Conservation (phyloP, 2,329 filamentous ascomycete species). For the Mycosphaerella arachidis region DNA sequence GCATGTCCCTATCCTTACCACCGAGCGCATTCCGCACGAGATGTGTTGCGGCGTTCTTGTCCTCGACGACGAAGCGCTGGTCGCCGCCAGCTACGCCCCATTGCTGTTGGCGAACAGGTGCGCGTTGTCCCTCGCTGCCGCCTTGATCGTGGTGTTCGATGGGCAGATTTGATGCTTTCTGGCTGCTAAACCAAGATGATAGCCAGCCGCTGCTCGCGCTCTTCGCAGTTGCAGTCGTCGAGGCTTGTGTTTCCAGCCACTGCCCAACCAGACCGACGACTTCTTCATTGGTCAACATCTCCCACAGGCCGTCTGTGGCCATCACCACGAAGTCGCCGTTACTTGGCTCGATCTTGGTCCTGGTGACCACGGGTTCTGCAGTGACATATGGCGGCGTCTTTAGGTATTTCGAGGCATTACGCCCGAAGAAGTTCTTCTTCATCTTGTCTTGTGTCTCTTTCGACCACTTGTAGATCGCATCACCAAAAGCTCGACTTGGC, state of each 20-base stretch:
- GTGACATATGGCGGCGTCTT: slow-evolving; percentile 96
- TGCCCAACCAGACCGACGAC: slow-evolving; percentile 93
- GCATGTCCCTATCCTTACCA: slow-evolving; percentile 87
- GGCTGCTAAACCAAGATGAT: slow-evolving; percentile 61
- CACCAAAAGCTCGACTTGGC: slow-evolving; percentile 89
- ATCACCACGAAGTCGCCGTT: slow-evolving; percentile 94
- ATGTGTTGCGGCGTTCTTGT: slow-evolving; percentile 95
- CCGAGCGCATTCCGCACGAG: slow-evolving; percentile 91
- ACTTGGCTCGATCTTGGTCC: slow-evolving; percentile 82
- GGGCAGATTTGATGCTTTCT: slow-evolving; percentile 54
- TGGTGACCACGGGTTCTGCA: slow-evolving; percentile 89
- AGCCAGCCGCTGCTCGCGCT: slow-evolving; percentile 56
- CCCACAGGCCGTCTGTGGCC: slow-evolving; percentile 95
- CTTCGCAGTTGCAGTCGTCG: slow-evolving; percentile 19
- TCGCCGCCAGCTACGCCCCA: slow-evolving; percentile 77
- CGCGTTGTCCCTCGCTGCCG: slow-evolving; percentile 65
- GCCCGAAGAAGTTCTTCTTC: slow-evolving; percentile 80
- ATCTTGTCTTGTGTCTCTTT: slow-evolving; percentile 77
- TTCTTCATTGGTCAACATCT: slow-evolving; percentile 98
- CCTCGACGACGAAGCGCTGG: slow-evolving; percentile 85
- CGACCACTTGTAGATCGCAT: slow-evolving; percentile 96
- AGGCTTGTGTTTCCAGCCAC: slow-evolving; percentile 80
- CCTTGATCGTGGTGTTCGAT: slow-evolving; percentile 61
- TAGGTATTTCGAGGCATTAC: slow-evolving; percentile 68
- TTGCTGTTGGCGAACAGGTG: slow-evolving; percentile 82